Base-by-base conservation (phyloP, 352 stramenopile genomes). In the Pseudoperonospora humuli region DNA sequence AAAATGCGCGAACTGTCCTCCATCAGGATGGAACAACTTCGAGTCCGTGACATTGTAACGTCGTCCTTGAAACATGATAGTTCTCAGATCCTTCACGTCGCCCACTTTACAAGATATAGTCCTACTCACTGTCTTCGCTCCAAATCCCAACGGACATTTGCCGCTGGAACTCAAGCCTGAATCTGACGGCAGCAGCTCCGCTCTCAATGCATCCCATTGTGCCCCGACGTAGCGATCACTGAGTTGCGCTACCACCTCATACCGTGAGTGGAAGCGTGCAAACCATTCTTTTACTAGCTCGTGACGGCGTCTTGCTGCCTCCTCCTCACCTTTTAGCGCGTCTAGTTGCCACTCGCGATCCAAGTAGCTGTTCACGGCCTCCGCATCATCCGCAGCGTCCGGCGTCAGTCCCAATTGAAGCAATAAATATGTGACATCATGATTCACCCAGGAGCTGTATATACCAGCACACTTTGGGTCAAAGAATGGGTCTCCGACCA, bases 111-210 rank as follows among this genome's bases (percentile, higher is more conserved):
- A 28, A 18, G 54, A 61, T 20, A 69, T 54, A 1, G 55, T 31
- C 10, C 69, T 55, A 14, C 39, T 53, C 17, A 68, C 28, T 7
- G 42, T 54, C 9, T 64, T 64, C 0, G 61, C 49, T 26, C 69
- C 73, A 52, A 85, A 85, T 17, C 73, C 73, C 32, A 85, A 50
- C 20, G 73, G 73, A 24, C 73, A 85, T 27, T 81, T 82, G 14
- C 57, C 65, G 25, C 51, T 52, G 8, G 52, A 38, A 37, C 31
- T 49, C 15, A 7, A 26, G 8, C 27, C 29, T 6, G 50, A 45
- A 39, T 57, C 50, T n/a, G 19, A 17, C 3, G 67, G 67, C 26
- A 73, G 37, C 25, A 80, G 40, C 20, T 68, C 26, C 4, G 57
- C 35, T 11, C 73, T 73, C 9, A 85, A 31, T 23, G 17, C 10